Evolutionary conservation across 805 yeast species (phyloP).

Genomic region (Suhomyces emberorum): DNA sequence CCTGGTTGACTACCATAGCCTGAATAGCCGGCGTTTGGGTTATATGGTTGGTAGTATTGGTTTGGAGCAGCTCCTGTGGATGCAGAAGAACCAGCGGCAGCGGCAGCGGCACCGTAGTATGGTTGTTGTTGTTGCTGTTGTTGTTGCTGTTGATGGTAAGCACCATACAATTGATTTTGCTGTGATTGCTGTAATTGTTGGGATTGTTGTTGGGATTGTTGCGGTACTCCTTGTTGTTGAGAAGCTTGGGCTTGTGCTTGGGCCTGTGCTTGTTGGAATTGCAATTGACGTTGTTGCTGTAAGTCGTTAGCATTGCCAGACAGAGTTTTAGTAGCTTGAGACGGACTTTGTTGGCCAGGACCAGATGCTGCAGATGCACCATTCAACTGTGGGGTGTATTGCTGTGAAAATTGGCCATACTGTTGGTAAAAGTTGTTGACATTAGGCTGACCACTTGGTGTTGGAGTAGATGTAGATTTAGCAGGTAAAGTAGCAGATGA

Average conservation of each 20-base stretch:
- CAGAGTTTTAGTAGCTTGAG: constrained; percentile 1
- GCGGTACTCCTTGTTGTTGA: constrained; percentile 5
- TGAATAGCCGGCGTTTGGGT: constrained; percentile 14
- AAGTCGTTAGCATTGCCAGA: constrained; percentile 1
- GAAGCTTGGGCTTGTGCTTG: constrained; percentile 1
- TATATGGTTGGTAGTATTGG: constrained; percentile 22
- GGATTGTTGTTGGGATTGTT: constrained; percentile 1
- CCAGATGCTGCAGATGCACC: constrained; percentile 1
- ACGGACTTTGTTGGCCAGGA: constrained; percentile 1
- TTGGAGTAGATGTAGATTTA: constrained; percentile 4
- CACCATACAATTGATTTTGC: constrained; percentile 2
- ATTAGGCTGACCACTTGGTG: constrained; percentile 3
- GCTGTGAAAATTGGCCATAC: constrained; percentile 9
- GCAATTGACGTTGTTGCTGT: constrained; percentile 8
- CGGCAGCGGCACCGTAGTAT: constrained; percentile 3
- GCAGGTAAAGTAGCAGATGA: not conserved
- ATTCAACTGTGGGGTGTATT: constrained; percentile 6
- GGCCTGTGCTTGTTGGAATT: constrained; percentile 4
- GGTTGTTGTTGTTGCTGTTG: constrained; percentile 5
- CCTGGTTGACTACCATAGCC: constrained; percentile 14
- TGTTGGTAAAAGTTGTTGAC: constrained; percentile 13
- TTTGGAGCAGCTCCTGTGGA: constrained; percentile 12
- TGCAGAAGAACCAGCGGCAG: too few relatives aligned
- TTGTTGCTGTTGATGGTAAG: constrained; percentile 5
- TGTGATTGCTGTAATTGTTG: constrained; percentile 8